Base-by-base conservation (phyloP, 306 rosid species). In the Arachis stenosperma region DNA sequence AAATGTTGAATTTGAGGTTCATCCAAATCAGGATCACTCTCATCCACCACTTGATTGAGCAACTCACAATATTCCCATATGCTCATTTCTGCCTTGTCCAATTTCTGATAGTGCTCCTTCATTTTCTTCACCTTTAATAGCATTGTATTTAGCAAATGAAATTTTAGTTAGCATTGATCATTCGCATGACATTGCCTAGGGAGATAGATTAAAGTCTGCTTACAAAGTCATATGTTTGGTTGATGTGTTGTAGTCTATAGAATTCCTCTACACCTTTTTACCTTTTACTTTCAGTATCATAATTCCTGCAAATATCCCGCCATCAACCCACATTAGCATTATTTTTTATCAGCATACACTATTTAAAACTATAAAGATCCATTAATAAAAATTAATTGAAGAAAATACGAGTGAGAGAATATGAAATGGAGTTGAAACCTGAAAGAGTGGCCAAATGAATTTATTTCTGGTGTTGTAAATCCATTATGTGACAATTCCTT, bases 381-480 rank as follows among this genome's bases (percentile, higher is more conserved):
- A 17, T 11, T 27, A 6, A 11, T 65, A 55, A 27, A 29, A 6
- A 40, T 17, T 17, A 5, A 13, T 9, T 2, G 1, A 44, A 43
- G 6, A 37, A 37, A 37, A 27, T 5, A 13, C 3, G 2, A 33
- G 43, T 47, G 0, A 30, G 5, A 63, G 33, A 33, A 57, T n/a
- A 14, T 6, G 60, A 43, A 61, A 53, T 48, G 55, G 55, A 69
- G 57, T 22, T n/a, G 29, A 5, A 13, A 89, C 98, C 98, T 88
- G 83, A 92, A 92, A 6, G 86, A 50, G 7, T 80, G 84, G 46
- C 98, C 98, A 78, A 88, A 90, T 9, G 96, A 39, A 74, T 92
- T 92, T 59, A 82, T 88, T 22, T 92, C 91, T 6, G 84, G 92
- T 13, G 84, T 87, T 5, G 30, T 2, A n/a, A 83, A 55, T 70